Base-by-base conservation (phyloP, 2,329 filamentous ascomycete genomes). In the Allantophomopsis cytisporea region DNA sequence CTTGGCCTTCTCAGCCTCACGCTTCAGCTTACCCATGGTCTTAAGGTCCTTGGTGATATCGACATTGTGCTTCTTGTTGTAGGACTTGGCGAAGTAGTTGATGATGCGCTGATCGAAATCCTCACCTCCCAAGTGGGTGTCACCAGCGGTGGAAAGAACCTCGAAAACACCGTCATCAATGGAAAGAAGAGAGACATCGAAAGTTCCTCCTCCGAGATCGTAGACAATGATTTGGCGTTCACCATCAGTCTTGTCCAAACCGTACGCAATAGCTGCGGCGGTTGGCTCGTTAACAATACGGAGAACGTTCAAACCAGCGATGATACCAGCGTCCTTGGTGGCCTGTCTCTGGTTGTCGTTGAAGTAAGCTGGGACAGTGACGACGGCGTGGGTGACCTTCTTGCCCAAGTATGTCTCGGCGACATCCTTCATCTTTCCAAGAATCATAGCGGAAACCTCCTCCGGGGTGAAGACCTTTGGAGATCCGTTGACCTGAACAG, bases 21-120 rank as follows among this genome's bases (percentile, higher is more conserved):
- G 88, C 85, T 96, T 96, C 54, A 98, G 78, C 73, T 96, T 98
- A 69, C 88, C 86, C 88, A 96, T 96, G 51, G 89, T 82, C 83
- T 95, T 95, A 50, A 81, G 68, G 60, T 96, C 87, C 73, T 93
- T 93, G 68, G 80, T 83, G 60, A 96, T 76, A 54, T 98, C 87
- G 51, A 93, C 86, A 54, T 65, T 68, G 73, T 95, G 76, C 76
- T 95, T 91, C 82, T 95, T 95, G 81, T 96, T 96, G 80, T 94
- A 96, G 54, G 75, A 71, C 82, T 96, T 95, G 71, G 82, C 80
- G 60, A 96, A 86, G 78, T 89, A 75, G 73, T 83, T 86, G 71
- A 96, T 94, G 63, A 96, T 75, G 61, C 89, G 82, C 76, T 96
- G 87, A 64, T 96, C 89, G 63, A 96, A 96, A 71, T 96, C 89